A percentile compares a stretch with the other conserved stretches of the same genome.
Conservation (phyloP, 352 stramenopile genomes). For the Halophytophthora batemanensis region DNA sequence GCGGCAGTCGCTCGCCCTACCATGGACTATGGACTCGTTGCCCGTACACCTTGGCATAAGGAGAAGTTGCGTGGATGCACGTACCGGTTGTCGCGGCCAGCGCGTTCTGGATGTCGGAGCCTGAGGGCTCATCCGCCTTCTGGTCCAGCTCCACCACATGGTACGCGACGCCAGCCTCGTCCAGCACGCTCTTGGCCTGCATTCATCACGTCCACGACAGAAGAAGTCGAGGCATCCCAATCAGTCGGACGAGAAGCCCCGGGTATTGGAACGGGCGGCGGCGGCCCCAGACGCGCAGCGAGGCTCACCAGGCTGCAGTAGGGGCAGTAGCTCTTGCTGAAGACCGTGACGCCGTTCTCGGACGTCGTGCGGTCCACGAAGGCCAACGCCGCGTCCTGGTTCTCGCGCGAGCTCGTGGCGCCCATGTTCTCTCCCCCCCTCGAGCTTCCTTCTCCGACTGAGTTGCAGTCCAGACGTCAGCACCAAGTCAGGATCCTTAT, state of each 20-base stretch:
- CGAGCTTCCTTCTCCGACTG: too few species aligned
- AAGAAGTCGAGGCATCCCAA: background rate
- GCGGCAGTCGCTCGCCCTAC: background rate
- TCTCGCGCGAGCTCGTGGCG: constrained; percentile 38
- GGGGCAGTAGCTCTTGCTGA: constrained; percentile 94
- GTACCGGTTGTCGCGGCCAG: constrained; percentile 85
- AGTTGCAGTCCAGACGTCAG: too few species aligned
- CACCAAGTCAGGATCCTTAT: too few species aligned
- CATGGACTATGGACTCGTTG: background rate
- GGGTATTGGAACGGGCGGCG: too few species aligned
- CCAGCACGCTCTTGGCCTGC: constrained; percentile 86
- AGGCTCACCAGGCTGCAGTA: constrained; percentile 80
- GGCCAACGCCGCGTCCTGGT: constrained; percentile 44
- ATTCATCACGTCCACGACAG: background rate
- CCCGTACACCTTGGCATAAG: too few species aligned
- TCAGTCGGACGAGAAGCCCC: background rate
- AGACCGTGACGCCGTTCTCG: constrained; percentile 64
- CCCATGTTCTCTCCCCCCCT: constrained; percentile 22
- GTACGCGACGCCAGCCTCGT: constrained; percentile 47
- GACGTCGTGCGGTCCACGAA: constrained; percentile 53
- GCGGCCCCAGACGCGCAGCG: too few species aligned
- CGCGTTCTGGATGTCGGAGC: constrained; percentile 85
- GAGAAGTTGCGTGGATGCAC: too few species aligned
- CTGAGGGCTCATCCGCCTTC: constrained; percentile 52
- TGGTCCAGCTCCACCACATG: constrained; percentile 67